Evolutionary conservation across 805 yeast species (phyloP), one percentile per base, ranked within the genome.

Genomic region (Blastobotrys parvus): DNA sequence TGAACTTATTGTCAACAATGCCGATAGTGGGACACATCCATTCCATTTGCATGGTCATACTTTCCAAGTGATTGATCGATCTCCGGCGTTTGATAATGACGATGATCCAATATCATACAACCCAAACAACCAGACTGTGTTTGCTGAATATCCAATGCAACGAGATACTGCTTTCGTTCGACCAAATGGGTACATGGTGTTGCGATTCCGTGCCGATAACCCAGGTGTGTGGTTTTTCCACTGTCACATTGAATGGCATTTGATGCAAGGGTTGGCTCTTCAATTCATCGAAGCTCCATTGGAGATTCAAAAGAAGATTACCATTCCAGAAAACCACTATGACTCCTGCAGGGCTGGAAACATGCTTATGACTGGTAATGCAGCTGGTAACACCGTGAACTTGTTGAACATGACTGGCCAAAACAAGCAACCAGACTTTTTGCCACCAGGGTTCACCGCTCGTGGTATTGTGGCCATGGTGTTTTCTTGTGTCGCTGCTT

Each of bases 161-260:
- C 80, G 98, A 69, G 98, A 92, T 62, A 77, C 83, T 7, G 67
- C 82, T 8, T 81, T 78, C 55, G 85, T 84, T 38, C 75, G 78
- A 60, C 88, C 94, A 21, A 84, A 84, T 59, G 88, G 96, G 1
- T 80, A 85, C 68, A 74, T 88, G 57, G 89, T 86, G 25, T 59
- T 90, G 49, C 77, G 97, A 61, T 90, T 88, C 72, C 77, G 75
- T 58, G 94, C 97, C 42, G 80, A 83, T 61, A 92, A 92, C 64
- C 98, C 97, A 25, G 98, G 98, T 70, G 89, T 89, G 35, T 90
- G 97, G 98, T 77, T 80, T 64, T 92, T 92, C 94, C 98, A 90
- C 69, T 90, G 98, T 67, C 98, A 90, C 63, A 83, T 92, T 58
- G 97, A 92, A 63, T 90, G 98, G 98, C 98, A 92, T 69, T 75